Base-by-base conservation (phyloP, 495 filamentous ascomycete genomes). In the Daldinia decipiens region DNA sequence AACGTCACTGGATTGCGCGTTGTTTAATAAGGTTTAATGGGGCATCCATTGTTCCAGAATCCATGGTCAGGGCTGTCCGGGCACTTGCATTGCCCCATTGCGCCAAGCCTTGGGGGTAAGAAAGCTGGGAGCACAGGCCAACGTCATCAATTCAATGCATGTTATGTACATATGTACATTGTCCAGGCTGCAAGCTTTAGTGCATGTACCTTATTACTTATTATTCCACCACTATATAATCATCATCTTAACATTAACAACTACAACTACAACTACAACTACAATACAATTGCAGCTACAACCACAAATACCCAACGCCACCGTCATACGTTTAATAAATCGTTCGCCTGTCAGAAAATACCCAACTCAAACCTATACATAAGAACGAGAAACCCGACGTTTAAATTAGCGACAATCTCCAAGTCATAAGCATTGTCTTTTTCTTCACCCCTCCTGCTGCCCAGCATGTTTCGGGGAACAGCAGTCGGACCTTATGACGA, bases 401-500 rank as follows among this genome's bases (percentile, higher is more conserved):
- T 21, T 6, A 40, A 43, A 52, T 47, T 31, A 38, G 40, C 34
- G 50, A 70, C 13, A 50, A 31, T 5, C 19, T 17, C 13, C 21
- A 52, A 24, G 19, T 32, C 32, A 29, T 65, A 24, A 56, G 65
- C 43, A 56, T 65, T 15, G 24, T 45, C 50, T 26, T 57, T 39
- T 65, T 34, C 45, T 51, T 61, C 21, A 8, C 50, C 57, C 66
- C 50, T n/a, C 56, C 47, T 56, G 65, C 65, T 66, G 65, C 70
- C 62, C 79, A 76, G 55, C 73, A 85, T 85, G 83, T 85, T 85
- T 68, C 82, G 83, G 78, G 82, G 82, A 70, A 82, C 82, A 73
- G 82, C 83, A 57, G 77, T 75, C 58, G 80, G 80, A 61, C 82
- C 83, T 32, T 85, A 84, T 74, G 83, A 85, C 77, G 83, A 85